Evolutionary conservation across 2,329 filamentous ascomycete genomes (phyloP), one percentile per base, ranked within the genome.

Genomic region (Aspergillus ibericus): DNA sequence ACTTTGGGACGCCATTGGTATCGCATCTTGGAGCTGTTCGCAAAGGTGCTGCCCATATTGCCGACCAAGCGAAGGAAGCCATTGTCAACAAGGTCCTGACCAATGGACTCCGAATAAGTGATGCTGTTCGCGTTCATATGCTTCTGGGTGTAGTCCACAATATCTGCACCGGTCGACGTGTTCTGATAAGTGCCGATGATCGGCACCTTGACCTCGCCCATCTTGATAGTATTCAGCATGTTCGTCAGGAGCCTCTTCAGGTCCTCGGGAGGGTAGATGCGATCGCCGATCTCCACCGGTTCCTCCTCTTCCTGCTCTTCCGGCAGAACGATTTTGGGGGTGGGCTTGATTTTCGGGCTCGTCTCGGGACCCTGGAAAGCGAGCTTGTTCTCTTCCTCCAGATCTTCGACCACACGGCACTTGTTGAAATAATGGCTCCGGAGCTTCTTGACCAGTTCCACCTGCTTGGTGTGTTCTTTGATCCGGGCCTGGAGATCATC

Each of bases 391-490:
- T 99, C 96, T 77, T 99, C 95, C 75, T 99, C 95, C 60, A 98
- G 80, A 72, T 99, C 95, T 74, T 99, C 96, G 6, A 98, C 89
- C 62, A 97, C 81, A 51, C 96, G 89, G 75, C 95, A 99, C 79
- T 98, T 99, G 82, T 98, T 99, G 84, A 98, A 98, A 78, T 99
- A 99, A 68, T 91, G 90, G 76, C 91, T 96, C 64, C 95, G 88
- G 68, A 97, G 85, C 79, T 98, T 98, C 82, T 92, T 92, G 61
- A 96, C 92, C 18, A 85, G 77, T 62, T 99, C 95, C 59, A 90
- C 89, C 76, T 99, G 96, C 66, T 90, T 91, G 73, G 96, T 92
- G 75, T 98, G 92, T 61, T 90, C 85, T 81, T 96, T 97, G 77
- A 98, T 93, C 59, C 92, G 90, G 49, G 83, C 79, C 76, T 98